Evolutionary conservation across 176 grass and related monocot genomes (phyloP).

Genomic region (Musa troglodytarum): DNA sequence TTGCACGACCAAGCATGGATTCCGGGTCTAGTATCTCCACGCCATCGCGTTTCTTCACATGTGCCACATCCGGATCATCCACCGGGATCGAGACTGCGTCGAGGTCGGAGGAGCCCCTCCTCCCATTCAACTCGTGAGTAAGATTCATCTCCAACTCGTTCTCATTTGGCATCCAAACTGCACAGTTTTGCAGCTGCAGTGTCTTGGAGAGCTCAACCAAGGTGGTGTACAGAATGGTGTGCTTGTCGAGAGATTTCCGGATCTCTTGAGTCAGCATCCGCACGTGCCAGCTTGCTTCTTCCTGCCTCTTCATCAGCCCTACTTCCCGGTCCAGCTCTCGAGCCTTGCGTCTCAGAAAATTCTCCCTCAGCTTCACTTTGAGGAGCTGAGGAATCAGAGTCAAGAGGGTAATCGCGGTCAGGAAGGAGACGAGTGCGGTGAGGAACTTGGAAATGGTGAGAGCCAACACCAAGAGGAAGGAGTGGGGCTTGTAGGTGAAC

Average conservation of each 20-base stretch:
- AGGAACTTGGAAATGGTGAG: constrained; percentile 15
- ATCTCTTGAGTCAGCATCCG: constrained; percentile 24
- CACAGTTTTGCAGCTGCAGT: constrained; percentile 18
- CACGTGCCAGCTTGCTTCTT: constrained; percentile 19
- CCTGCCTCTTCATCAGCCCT: constrained; percentile 20
- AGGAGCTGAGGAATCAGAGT: constrained; percentile 18
- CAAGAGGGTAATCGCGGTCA: constrained; percentile 15
- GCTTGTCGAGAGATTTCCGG: constrained; percentile 15
- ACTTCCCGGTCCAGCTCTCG: constrained; percentile 13
- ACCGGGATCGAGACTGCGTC: background rate
- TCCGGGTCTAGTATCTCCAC: background rate
- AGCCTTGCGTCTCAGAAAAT: constrained; percentile 14
- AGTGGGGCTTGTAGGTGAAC: constrained; percentile 13
- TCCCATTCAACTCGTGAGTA: constrained; percentile 4
- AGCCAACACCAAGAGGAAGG: background rate
- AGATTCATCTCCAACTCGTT: constrained; percentile 2
- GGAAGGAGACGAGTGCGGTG: constrained; percentile 15
- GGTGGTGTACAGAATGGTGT: constrained; percentile 24
- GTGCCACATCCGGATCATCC: constrained; percentile 6
- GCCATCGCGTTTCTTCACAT: background rate
- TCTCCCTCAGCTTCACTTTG: constrained; percentile 15
- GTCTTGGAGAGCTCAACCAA: constrained; percentile 20
- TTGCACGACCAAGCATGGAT: background rate
- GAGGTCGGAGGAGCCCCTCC: background rate
- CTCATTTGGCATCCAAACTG: constrained; percentile 19